Percentiles rank a stretch among this genome's conserved stretches.
phyloP scores from a whole-genome alignment of 495 filamentous ascomycete species.

The Platismatia glauca region DNA sequence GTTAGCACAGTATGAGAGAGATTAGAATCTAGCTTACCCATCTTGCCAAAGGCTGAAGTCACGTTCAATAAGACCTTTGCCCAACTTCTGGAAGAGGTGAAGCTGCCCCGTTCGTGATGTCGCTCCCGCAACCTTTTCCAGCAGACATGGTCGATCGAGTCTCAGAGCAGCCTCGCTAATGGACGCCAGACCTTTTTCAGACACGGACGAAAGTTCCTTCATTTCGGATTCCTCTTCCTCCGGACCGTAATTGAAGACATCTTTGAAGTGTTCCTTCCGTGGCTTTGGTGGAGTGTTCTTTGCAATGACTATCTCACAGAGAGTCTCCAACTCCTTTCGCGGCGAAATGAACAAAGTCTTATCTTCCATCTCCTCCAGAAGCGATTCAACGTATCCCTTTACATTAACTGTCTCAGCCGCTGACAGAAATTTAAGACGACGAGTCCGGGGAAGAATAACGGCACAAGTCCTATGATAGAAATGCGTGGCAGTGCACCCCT shows the following conservation, averaged over 20 bases:
- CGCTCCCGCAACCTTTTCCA: neutral
- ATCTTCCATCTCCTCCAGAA: neutral
- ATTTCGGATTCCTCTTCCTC: no score
- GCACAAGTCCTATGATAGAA: slow-evolving; percentile 27
- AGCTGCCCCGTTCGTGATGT: neutral
- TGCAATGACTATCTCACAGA: neutral
- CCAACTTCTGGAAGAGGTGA: neutral
- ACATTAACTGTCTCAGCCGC: neutral
- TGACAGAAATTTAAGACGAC: neutral
- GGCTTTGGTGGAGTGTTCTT: neutral
- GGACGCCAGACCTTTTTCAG: neutral
- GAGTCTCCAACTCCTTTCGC: neutral
- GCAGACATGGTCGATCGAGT: neutral
- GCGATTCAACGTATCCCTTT: neutral
- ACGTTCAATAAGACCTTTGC: neutral
- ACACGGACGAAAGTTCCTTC: neutral
- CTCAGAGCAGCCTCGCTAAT: neutral
- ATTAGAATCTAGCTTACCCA: neutral
- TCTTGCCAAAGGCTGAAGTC: neutral
- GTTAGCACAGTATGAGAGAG: neutral
- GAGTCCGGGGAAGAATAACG: slow-evolving; percentile 4
- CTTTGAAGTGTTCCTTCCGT: neutral
- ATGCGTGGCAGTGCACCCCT: slow-evolving; percentile 25
- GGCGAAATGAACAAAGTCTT: neutral
- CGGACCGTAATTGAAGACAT: neutral